Evolutionary conservation across 2,329 filamentous ascomycete species (phyloP), one percentile per base, ranked within the genome.

Genomic region (Hirsutella rhossiliensis): DNA sequence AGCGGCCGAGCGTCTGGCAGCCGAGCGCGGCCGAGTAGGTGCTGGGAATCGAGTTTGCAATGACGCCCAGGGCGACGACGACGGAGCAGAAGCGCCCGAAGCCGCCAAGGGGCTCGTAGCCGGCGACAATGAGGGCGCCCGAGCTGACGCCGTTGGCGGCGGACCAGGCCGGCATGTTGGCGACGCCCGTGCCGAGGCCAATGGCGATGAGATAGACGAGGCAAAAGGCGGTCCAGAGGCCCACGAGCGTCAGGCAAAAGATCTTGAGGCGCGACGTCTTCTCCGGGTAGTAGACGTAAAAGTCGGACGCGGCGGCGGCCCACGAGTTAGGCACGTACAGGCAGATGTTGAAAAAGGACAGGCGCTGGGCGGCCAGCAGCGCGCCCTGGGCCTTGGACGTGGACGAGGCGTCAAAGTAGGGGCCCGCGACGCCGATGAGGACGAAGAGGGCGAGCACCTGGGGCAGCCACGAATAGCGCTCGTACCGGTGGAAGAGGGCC

Each of bases 281-380:
- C 3, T 70, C 66, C 0, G 84, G 83, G 54, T 88, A 84, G 62
- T 89, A 89, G 42, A 87, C 82, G 19, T 82, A 87, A 60, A 88
- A 90, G 56, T 90, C 85, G 9, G 83, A 80, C 0, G 84, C 83
- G 47, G 81, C 84, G 7, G 75, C 75, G 1, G 81, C 78, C 84
- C 86, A 92, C 1, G 57, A 60, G 32, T 59, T 60, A 18, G 59
- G 57, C 5, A 59, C 50, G 19, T 79, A 78, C 12, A 84, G 66
- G 50, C 76, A 83, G 40, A 87, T 66, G 11, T 76, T 81, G 59
- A 87, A 82, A 60, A 84, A 87, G 5, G 78, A 82, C 29, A 87
- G 63, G 7, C 59, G 57, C 11, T 52, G 54, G 8, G 45, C 85
- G 76, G 2, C 83, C 80, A 17, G 80, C 72, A 56, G 84, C 82